Conservation (phyloP, 2,329 filamentous ascomycete genomes). For the Capronia americana region DNA sequence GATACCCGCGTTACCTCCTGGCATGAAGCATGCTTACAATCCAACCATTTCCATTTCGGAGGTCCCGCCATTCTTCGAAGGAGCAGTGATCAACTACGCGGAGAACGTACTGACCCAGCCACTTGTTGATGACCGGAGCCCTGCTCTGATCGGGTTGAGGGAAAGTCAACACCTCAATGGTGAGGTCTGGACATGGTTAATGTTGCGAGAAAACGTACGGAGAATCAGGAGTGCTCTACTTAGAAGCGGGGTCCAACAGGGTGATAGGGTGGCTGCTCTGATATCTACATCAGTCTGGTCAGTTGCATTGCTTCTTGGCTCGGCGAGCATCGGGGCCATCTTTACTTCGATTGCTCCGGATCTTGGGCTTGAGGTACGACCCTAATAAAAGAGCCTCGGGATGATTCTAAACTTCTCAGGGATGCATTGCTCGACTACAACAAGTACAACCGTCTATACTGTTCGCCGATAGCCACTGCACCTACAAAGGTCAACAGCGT, state of each 20-base stretch:
- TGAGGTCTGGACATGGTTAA: conserved; percentile 42
- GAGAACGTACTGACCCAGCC: conserved; percentile 40
- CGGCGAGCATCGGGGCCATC: conserved; percentile 26
- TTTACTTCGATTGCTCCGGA: conserved; percentile 30
- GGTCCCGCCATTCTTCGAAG: conserved; percentile 49
- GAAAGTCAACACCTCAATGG: conserved; percentile 45
- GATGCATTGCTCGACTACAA: conserved; percentile 32
- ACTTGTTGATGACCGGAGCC: conserved; percentile 44
- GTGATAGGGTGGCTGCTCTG: conserved; percentile 44
- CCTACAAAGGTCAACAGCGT: conserved; percentile 27
- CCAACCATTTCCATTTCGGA: conserved; percentile 45
- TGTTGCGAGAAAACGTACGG: conserved; percentile 40
- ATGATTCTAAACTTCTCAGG: neutral
- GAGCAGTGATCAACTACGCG: conserved; percentile 47
- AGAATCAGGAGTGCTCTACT: conserved; percentile 48
- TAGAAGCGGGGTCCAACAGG: conserved; percentile 45
- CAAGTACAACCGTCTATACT: conserved; percentile 50
- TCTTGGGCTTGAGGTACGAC: conserved; percentile 13
- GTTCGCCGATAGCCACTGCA: conserved; percentile 50
- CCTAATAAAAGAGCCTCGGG: neutral
- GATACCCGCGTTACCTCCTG: conserved; percentile 40
- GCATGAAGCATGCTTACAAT: conserved; percentile 47
- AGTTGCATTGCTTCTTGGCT: conserved; percentile 23
- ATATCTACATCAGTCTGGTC: conserved; percentile 17
- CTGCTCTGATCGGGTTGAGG: conserved; percentile 50